Evolutionary conservation across 2,329 filamentous ascomycete species (phyloP).

Genomic region (Beauveria sp.): DNA sequence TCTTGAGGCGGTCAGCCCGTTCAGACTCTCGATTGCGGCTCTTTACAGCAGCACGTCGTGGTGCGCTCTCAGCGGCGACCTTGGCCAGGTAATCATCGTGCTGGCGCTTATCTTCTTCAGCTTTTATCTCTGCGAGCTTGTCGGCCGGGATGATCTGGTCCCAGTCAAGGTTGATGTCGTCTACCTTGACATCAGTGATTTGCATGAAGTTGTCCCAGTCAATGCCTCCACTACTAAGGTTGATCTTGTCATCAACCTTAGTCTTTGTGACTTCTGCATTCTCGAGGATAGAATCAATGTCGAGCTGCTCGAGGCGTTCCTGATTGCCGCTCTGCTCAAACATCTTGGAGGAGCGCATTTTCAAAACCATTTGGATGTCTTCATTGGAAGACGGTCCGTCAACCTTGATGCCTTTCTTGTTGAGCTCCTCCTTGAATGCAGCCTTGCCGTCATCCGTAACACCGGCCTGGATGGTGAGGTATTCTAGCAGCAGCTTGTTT

Average conservation of each 20-base stretch:
- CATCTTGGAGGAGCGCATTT: constrained; percentile 97
- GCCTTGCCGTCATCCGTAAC: constrained; percentile 93
- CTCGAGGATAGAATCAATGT: constrained; percentile 93
- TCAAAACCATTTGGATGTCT: constrained; percentile 92
- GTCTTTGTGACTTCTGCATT: constrained; percentile 97
- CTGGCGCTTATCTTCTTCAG: constrained; percentile 76
- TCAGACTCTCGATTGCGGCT: constrained; percentile 52
- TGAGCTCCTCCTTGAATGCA: constrained; percentile 64
- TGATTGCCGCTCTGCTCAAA: constrained; percentile 97
- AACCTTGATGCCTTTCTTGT: constrained; percentile 65
- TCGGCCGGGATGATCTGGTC: constrained; percentile 97
- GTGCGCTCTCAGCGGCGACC: constrained; percentile 77
- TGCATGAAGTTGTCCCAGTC: constrained; percentile 93
- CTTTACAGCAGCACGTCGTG: constrained; percentile 62
- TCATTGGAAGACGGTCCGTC: constrained; percentile 85
- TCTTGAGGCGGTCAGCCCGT: constrained; percentile 59
- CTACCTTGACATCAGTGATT: constrained; percentile 95
- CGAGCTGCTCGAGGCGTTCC: constrained; percentile 89
- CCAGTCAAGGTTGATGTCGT: constrained; percentile 75
- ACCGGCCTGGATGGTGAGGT: constrained; percentile 92
- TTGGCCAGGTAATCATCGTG: constrained; percentile 77
- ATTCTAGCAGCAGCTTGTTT: constrained; percentile 96
- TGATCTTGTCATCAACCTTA: constrained; percentile 86
- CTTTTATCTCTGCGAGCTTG: constrained; percentile 81
- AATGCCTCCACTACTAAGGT: constrained; percentile 78